Percentiles rank a stretch among this genome's conserved stretches.
Conservation (phyloP, 1,139 yeast species). For the Geotrichum bryndzae region DNA sequence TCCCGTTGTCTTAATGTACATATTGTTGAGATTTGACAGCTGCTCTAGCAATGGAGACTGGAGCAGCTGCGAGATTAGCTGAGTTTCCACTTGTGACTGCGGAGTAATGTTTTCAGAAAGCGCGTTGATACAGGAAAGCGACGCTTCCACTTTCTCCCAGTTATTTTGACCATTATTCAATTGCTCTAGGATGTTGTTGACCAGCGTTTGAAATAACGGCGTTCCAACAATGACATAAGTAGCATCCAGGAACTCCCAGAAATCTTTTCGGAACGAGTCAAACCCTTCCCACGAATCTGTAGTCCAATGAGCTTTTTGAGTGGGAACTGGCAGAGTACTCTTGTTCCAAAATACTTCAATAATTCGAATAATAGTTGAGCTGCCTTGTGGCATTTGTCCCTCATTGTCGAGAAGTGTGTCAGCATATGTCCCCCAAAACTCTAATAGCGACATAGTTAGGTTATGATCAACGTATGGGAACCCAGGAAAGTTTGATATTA, state of each 20-base stretch:
- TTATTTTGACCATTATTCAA: conserved; percentile 20
- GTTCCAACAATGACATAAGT: conserved; percentile 59
- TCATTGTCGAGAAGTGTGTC: conserved; percentile 58
- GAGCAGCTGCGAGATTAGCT: conserved; percentile 7
- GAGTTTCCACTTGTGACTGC: conserved; percentile 1
- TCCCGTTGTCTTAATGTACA: conserved; percentile 34
- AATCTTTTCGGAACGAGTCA: conserved; percentile 59
- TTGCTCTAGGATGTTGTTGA: conserved; percentile 38
- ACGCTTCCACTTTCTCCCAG: conserved; percentile 57
- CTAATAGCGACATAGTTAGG: conserved; percentile 59
- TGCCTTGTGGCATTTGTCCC: conserved; percentile 26
- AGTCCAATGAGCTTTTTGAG: conserved; percentile 24
- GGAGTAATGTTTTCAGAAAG: conserved; percentile 36
- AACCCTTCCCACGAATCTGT: conserved; percentile 47
- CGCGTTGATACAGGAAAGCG: conserved; percentile 56
- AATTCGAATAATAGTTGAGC: conserved; percentile 42
- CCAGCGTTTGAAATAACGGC: conserved; percentile 48
- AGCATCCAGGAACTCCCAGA: conserved; percentile 68
- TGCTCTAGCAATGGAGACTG: conserved; percentile 31
- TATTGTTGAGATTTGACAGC: conserved; percentile 26
- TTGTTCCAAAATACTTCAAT: conserved; percentile 60
- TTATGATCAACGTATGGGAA: conserved; percentile 61
- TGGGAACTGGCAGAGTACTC: conserved; percentile 40
- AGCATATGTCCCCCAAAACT: conserved; percentile 75
- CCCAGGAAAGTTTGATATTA: conserved; percentile 56